Percentiles rank a stretch among this genome's conserved stretches.
phyloP scores from a whole-genome alignment of 1,284 basidiomycete species.

The Malassezia arunalokei region DNA sequence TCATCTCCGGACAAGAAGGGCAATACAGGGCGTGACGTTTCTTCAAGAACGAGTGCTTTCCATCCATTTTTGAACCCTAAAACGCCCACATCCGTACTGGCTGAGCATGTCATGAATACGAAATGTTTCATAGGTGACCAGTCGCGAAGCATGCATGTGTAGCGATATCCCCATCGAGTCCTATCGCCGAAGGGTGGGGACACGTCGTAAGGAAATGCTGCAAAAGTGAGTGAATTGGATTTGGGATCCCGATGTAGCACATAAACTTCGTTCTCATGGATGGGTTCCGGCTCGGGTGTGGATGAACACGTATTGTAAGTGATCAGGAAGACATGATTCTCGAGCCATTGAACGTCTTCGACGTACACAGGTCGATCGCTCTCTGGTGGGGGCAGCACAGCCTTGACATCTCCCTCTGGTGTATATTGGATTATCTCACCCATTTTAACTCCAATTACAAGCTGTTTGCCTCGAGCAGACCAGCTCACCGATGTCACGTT shows the following conservation, averaged over 20 bases:
- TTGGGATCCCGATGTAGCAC: constrained; percentile 59
- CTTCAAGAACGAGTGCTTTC: constrained; percentile 63
- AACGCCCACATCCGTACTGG: constrained; percentile 64
- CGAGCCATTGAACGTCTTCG: constrained; percentile 57
- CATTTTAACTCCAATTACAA: constrained; percentile 61
- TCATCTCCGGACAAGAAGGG: constrained; percentile 56
- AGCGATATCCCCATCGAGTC: constrained; percentile 54
- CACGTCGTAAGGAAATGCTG: constrained; percentile 51
- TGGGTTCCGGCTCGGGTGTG: constrained; percentile 23
- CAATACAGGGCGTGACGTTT: constrained; percentile 57
- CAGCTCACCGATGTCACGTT: constrained; percentile 54
- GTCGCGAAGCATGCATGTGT: constrained; percentile 52
- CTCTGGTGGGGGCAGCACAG: constrained; percentile 4
- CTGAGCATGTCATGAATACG: constrained; percentile 60
- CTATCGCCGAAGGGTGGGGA: constrained; percentile 54
- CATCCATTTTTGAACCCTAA: constrained; percentile 55
- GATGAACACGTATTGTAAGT: constrained; percentile 52
- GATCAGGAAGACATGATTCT: constrained; percentile 60
- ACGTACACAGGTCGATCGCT: constrained; percentile 52
- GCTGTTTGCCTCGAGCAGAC: constrained; percentile 75
- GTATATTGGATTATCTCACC: constrained; percentile 63
- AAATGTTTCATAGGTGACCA: constrained; percentile 59
- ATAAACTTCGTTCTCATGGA: constrained; percentile 54
- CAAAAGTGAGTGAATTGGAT: constrained; percentile 50
- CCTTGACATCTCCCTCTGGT: constrained; percentile 54